phyloP scores from a whole-genome alignment of 495 filamentous ascomycete species.

The Poronia punctata region DNA sequence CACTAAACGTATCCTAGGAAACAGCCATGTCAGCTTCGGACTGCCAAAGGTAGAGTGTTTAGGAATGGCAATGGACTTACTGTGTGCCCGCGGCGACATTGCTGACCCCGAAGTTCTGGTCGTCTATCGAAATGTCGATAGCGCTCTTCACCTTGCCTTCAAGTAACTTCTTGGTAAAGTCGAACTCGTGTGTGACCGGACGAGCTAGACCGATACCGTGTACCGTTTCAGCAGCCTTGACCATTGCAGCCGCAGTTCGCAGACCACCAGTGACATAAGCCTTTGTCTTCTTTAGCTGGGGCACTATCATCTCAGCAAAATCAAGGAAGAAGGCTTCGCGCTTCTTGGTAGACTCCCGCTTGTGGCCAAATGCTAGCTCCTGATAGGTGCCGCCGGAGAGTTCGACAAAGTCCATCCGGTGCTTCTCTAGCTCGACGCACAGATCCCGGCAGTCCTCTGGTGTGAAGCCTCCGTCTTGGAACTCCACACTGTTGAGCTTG shows the following conservation, averaged over 20 bases:
- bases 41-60: background rate
- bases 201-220: constrained; percentile 51
- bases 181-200: constrained; percentile 44
- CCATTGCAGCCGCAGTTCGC: constrained; percentile 53
- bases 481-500: constrained; percentile 65
- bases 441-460: constrained; percentile 49
- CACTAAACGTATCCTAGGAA: constrained; percentile 36
- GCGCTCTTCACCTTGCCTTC: constrained; percentile 41
- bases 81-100: constrained; percentile 46
- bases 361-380: constrained; percentile 42
- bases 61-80: constrained; percentile 3
- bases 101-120: constrained; percentile 42
- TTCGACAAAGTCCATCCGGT: constrained; percentile 59
- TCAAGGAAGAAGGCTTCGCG: constrained; percentile 61
- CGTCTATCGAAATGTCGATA: constrained; percentile 32
- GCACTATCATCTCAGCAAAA: constrained; percentile 53
- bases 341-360: constrained; percentile 46
- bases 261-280: constrained; percentile 58
- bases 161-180: constrained; percentile 41
- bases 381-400: constrained; percentile 58
- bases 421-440: constrained; percentile 46
- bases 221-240: constrained; percentile 46
- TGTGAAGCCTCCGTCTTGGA: constrained; percentile 50
- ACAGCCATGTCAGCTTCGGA: background rate
- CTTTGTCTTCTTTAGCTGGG: constrained; percentile 48